Conservation (phyloP, 129 eudicot genomes). For the Mikania micrantha region DNA sequence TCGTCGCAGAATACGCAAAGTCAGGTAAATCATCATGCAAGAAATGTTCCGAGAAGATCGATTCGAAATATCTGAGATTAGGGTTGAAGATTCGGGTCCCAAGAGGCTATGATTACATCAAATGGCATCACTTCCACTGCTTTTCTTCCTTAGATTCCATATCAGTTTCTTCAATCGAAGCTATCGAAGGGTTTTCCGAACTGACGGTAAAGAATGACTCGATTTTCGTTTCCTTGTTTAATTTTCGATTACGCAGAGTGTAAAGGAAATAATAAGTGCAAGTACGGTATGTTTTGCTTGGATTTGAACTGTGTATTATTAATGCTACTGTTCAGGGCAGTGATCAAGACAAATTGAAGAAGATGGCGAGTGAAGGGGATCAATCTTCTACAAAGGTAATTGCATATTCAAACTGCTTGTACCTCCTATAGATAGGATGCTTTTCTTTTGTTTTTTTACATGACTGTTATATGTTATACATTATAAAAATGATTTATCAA, state of each 20-base stretch:
- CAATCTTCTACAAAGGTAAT: conserved; percentile 41
- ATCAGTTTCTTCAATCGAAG: conserved; percentile 27
- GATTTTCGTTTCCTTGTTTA: not conserved
- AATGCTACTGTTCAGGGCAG: conserved; percentile 29
- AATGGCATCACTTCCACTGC: conserved; percentile 82
- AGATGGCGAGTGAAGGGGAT: conserved; percentile 24
- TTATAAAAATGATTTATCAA: no score
- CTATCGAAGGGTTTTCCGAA: conserved; percentile 51
- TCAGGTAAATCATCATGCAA: no score
- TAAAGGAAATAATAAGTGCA: not conserved
- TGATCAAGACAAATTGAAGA: conserved; percentile 69
- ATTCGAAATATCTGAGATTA: conserved; percentile 40
- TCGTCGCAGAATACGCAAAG: conserved; percentile 84
- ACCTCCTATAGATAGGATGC: not conserved
- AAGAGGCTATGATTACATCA: conserved; percentile 65
- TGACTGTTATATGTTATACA: no score
- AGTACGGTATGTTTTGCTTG: not conserved
- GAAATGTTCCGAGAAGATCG: conserved; percentile 55
- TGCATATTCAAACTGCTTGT: not conserved
- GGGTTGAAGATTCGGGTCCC: conserved; percentile 55
- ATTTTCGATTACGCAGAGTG: not conserved
- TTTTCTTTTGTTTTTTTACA: no score
- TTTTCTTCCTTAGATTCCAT: conserved; percentile 39
- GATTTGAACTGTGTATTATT: conserved; percentile 7
- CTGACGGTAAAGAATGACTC: conserved; percentile 38